Base-by-base conservation (phyloP, 192 early-diverging fungal genomes). In the Mortierella claussenii region DNA sequence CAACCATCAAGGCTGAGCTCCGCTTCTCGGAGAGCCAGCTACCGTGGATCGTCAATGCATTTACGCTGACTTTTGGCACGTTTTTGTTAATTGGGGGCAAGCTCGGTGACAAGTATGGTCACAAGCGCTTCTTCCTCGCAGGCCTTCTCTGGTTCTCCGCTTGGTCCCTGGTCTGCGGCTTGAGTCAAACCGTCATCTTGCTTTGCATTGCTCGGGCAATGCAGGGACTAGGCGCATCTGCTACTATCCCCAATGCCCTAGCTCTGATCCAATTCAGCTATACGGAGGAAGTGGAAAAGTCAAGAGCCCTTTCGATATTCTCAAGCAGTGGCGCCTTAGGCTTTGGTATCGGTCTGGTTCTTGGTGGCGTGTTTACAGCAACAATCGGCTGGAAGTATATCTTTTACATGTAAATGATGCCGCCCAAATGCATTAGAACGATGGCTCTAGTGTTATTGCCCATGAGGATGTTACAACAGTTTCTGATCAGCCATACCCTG, bases 51-150 rank as follows among this genome's bases (percentile, higher is more conserved):
- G 55, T 73, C 45, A 73, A 71, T 45, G 79, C 79, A 44, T 80
- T 74, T 56, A 80, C 65, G 1, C 32, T 80, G 48, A 80, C 79
- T 10, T 71, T 80, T 55, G 79, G 79, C 21, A 80, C 79, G 2
- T 80, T 80, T 60, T 53, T 80, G 26, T 34, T 80, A 55, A 80
- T 80, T 36, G 68, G 65, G 11, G 79, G 79, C 36, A 71, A 73
- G 32, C 79, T 80, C 27, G 79, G 79, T 37, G 79, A 80, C 60
- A 80, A 74, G 79, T 80, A 74, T n/a, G 79, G 79, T 17, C 79
- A 80, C 36, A 80, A 74, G 48, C 57, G 49, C 6, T 40, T 68
- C 40, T 71, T 80, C 54, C 30, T 80, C 3, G 12, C 50, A 9
- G 79, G 79, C 23, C 55, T 80, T 18, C 21, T 68, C 42, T 80